Evolutionary conservation across 2,329 filamentous ascomycete genomes (phyloP), one percentile per base, ranked within the genome.

Genomic region (Graphilbum sp.): DNA sequence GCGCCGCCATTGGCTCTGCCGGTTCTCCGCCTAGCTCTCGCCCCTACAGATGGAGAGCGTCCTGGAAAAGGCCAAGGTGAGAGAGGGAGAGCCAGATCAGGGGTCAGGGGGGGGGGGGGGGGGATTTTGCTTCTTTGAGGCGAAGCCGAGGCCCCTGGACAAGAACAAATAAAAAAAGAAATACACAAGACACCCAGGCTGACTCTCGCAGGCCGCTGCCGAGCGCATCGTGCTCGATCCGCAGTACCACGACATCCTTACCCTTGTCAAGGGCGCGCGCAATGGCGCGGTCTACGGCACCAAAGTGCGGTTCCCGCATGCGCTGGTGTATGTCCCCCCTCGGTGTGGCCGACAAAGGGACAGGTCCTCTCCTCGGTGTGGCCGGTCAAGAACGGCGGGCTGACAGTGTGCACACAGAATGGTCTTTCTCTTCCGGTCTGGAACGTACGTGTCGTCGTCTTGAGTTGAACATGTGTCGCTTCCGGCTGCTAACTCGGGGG

Each of bases 301-400:
- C 51, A 96, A 96, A 72, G 85, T 98, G 59, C 87, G 90, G 46
- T 96, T 98, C 63, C 90, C 90, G 46, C 90, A 98, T 63, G 90
- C 90, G 43, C 71, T 98, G 49, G 90, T 98, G 65, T 69, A 59
- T 30, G n/a, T n/a, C n/a, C n/a, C n/a, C n/a, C n/a, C n/a, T n/a
- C n/a, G n/a, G n/a, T n/a, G n/a, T n/a, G n/a, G n/a, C n/a, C n/a
- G n/a, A n/a, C n/a, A n/a, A n/a, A n/a, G n/a, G n/a, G n/a, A n/a
- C n/a, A n/a, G n/a, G n/a, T n/a, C n/a, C n/a, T n/a, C n/a, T n/a
- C n/a, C n/a, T n/a, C n/a, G n/a, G n/a, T n/a, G n/a, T n/a, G n/a
- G n/a, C n/a, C n/a, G n/a, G n/a, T n/a, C n/a, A n/a, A n/a, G n/a
- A n/a, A n/a, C n/a, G n/a, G n/a, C n/a, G n/a, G n/a, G n/a, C n/a